Base-by-base conservation (phyloP, 208 protist species). In the Leishmania turanica region DNA sequence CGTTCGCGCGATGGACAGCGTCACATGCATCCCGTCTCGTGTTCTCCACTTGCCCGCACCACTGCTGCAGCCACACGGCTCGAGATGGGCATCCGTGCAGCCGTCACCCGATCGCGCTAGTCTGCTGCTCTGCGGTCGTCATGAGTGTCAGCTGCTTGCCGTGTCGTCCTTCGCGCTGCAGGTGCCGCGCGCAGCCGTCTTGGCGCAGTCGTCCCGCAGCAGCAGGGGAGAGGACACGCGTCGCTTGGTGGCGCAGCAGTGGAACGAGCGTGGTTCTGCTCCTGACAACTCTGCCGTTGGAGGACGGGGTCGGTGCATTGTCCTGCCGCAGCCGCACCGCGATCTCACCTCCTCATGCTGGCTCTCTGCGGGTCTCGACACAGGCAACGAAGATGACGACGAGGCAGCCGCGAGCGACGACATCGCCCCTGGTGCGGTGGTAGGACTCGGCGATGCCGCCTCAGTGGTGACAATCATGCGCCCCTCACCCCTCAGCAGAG, bases 281-380 rank as follows among this genome's bases (percentile, higher is more conserved):
- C 42, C 21, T 54, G 45, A 27, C 27, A 31, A 6, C 24, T 3
- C 27, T 54, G 69, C 45, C 3, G 24, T 40, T 53, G 45, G n/a
- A 8, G 11, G 68, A 37, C 24, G 27, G 34, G 42, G 45, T 9
- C 69, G 27, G 21, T 51, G 69, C 49, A 42, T 75, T 21, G 51
- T 81, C 3, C 71, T 81, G 4, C 82, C 77, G 62, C 84, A 88
- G 73, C 84, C 81, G 51, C 84, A 88, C 56, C 84, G 84, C 21
- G 34, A 64, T 9, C 84, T 88, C 75, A 88, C 84, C 34, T 66
- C 84, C 13, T 84, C 84, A 21, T 88, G 84, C 74, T 88, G 84
- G 84, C 53, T 88, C 17, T 79, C 84, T 4, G 42, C n/a, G 24
- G 45, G 77, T n/a, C 17, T 64, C 11, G 49, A 54, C 47, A 51